Conservation (phyloP, 345 rosid species). For the Pugionium cornutum region DNA sequence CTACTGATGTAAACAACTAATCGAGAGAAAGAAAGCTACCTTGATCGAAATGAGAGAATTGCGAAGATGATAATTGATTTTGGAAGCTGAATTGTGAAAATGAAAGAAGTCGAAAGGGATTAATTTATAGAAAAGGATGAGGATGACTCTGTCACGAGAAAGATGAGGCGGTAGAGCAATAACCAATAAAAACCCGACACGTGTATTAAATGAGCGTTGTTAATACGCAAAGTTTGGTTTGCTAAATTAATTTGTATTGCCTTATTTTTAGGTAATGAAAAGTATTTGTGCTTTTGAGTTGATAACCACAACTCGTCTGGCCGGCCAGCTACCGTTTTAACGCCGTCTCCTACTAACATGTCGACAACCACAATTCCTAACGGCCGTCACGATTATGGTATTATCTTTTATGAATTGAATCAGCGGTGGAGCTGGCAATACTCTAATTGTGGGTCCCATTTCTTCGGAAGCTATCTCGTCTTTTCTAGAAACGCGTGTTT, state of each 20-base stretch:
- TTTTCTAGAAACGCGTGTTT: conserved; percentile 1
- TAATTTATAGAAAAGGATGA: conserved; percentile 30
- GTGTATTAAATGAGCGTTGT: conserved; percentile 20
- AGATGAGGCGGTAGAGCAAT: conserved; percentile 20
- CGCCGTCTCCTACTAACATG: conserved; percentile 18
- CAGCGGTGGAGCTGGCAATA: conserved; percentile 22
- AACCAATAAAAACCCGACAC: neutral
- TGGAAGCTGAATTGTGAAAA: neutral
- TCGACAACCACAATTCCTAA: conserved; percentile 22
- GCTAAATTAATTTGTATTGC: neutral
- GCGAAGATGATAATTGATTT: neutral
- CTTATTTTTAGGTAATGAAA: conserved; percentile 22
- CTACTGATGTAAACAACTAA: neutral
- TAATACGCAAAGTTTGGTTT: conserved; percentile 17
- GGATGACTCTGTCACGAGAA: conserved; percentile 35
- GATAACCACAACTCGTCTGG: conserved; percentile 31
- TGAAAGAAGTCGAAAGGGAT: neutral
- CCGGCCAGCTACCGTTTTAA: neutral
- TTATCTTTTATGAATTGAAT: conserved; percentile 3
- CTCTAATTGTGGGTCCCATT: conserved; percentile 10
- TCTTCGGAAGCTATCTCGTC: neutral
- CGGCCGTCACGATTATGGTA: conserved; percentile 12
- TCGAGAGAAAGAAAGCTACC: conserved; percentile 8
- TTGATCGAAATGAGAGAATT: neutral
- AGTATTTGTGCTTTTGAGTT: conserved; percentile 31